Percentiles rank a stretch among this genome's conserved stretches.
Evolutionary conservation across 768 basidiomycete species (phyloP).

Genomic region (Macrolepiota fuliginosa): DNA sequence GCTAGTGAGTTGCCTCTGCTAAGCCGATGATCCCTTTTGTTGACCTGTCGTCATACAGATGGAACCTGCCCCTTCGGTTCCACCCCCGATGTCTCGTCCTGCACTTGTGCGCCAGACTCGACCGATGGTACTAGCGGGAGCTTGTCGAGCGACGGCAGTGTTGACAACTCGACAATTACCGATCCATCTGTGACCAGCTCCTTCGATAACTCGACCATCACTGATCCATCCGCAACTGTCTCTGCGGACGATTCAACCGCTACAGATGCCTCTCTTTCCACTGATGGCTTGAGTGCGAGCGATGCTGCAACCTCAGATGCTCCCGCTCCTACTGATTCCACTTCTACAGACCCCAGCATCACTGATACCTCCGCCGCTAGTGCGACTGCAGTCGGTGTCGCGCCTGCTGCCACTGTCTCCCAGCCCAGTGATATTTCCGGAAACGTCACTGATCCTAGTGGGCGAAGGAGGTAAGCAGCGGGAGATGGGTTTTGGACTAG

Average conservation of each 20-base stretch:
- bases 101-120: slow-evolving; percentile 31
- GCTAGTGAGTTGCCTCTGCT: slow-evolving; percentile 29
- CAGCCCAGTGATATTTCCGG: slow-evolving; percentile 27
- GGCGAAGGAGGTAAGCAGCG: slow-evolving; percentile 14
- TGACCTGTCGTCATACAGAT: slow-evolving; percentile 22
- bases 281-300: slow-evolving; percentile 15
- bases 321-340: slow-evolving; percentile 11
- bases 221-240: background rate
- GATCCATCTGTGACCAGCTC: slow-evolving; percentile 2
- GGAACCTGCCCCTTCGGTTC: slow-evolving; percentile 46
- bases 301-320: slow-evolving; percentile 8
- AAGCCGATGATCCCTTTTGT: background rate
- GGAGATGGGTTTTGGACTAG: background rate
- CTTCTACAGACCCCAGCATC: slow-evolving; percentile 3
- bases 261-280: background rate
- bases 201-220: background rate
- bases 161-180: slow-evolving; percentile 5
- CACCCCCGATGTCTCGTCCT: slow-evolving; percentile 36
- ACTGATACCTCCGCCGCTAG: slow-evolving; percentile 13
- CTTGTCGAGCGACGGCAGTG: slow-evolving; percentile 6
- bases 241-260: slow-evolving; percentile 8
- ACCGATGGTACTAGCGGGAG: slow-evolving; percentile 13
- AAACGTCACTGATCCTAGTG: slow-evolving; percentile 28
- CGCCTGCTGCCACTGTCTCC: slow-evolving; percentile 14
- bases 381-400: slow-evolving; percentile 11